These are phyloP conservation scores for Aphanomyces invadans DNA, from an alignment of 352 stramenopile genomes.

Conservation along the genomic window DNA sequence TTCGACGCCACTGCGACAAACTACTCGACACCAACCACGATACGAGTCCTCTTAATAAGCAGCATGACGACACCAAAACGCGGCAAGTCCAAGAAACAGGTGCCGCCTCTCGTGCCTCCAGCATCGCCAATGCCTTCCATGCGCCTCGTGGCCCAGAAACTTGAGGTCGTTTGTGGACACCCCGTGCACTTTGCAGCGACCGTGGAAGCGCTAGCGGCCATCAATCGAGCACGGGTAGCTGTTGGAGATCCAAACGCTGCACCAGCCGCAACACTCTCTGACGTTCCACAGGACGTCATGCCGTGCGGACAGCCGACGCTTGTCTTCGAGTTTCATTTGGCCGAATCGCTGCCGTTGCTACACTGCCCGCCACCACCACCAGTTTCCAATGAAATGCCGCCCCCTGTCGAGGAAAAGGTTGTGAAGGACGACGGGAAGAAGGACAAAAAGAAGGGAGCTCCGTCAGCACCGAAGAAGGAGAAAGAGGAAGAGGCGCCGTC, in stretches of 20 bases:
- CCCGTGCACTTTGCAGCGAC: neutral
- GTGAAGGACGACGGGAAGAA: neutral
- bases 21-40: neutral
- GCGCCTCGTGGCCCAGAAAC: slow-evolving; percentile 2
- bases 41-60: neutral
- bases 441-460: neutral
- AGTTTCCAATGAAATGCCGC: neutral
- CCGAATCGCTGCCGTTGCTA: neutral
- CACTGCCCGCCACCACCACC: neutral
- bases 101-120: neutral
- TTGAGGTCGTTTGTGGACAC: neutral
- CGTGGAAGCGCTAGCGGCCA: neutral
- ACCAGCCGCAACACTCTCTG: neutral
- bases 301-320: neutral
- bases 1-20: neutral
- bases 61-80: neutral
- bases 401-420: neutral
- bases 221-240: neutral
- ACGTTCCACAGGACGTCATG: neutral
- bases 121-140: neutral
- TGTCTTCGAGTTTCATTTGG: neutral
- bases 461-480: neutral
- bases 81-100: slow-evolving; percentile 5
- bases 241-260: neutral
- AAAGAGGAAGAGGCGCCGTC: neutral